Evolutionary conservation across 306 rosid genomes (phyloP).

Genomic region (Lithocarpus polystachyus): DNA sequence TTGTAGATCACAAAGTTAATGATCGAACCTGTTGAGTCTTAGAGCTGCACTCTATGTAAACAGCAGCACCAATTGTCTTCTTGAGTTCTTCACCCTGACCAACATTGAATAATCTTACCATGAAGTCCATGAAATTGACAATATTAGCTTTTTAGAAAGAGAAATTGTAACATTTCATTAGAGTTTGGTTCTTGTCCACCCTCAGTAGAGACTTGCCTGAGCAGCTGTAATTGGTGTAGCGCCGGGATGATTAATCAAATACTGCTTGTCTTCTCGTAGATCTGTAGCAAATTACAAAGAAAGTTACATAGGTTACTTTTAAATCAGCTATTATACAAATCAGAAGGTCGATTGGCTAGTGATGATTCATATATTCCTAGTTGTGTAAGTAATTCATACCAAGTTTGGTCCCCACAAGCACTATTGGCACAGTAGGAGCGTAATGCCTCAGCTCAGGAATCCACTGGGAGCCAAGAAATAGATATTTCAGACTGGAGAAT

Average conservation of each 20-base stretch:
- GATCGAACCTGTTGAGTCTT: conserved; percentile 82
- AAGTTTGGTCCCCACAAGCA: conserved; percentile 54
- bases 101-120: conserved; percentile 2
- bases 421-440: conserved; percentile 52
- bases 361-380: neutral
- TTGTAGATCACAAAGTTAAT: neutral
- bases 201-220: conserved; percentile 31
- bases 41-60: conserved; percentile 90
- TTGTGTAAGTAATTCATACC: conserved; percentile 22
- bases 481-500: neutral
- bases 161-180: no score
- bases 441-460: conserved; percentile 52
- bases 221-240: conserved; percentile 40
- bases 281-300: conserved; percentile 20
- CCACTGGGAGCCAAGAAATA: conserved; percentile 32
- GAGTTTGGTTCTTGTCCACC: no score
- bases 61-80: conserved; percentile 90
- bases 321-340: neutral
- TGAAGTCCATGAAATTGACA: neutral
- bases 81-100: conserved; percentile 88
- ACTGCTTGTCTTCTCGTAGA: conserved; percentile 45
- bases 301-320: neutral
- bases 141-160: neutral
- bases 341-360: no score
- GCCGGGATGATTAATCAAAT: conserved; percentile 43